Conservation (phyloP, 2,329 filamentous ascomycete genomes). For the Metarhizium anisopliae region DNA sequence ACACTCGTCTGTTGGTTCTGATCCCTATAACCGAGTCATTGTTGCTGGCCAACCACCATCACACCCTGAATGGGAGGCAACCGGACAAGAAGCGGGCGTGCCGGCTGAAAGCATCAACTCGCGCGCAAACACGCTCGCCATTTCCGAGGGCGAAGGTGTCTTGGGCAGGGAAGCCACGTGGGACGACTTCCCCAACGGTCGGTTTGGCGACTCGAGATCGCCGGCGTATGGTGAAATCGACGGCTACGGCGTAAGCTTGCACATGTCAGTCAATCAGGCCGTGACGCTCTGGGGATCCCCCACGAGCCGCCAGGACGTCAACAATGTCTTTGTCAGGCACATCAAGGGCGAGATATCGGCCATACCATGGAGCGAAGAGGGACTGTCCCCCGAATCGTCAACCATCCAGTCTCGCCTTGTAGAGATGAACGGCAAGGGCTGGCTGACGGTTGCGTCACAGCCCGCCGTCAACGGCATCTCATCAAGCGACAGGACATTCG, state of each 20-base stretch:
- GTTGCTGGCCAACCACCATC: constrained; percentile 55
- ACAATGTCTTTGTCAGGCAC: constrained; percentile 69
- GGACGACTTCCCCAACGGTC: constrained; percentile 96
- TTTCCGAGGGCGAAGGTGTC: constrained; percentile 85
- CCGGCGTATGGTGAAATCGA: constrained; percentile 95
- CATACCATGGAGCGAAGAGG: constrained; percentile 91
- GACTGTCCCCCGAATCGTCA: constrained; percentile 72
- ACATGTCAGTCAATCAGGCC: constrained; percentile 79
- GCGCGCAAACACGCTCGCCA: constrained; percentile 78
- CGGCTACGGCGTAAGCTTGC: constrained; percentile 93
- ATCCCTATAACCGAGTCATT: constrained; percentile 81
- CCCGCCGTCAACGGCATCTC: constrained; percentile 82
- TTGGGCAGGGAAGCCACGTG: constrained; percentile 92
- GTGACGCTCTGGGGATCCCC: constrained; percentile 80
- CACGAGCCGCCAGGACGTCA: constrained; percentile 61
- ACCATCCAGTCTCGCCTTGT: constrained; percentile 71
- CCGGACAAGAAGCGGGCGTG: constrained; percentile 68
- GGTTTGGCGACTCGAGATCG: constrained; percentile 88
- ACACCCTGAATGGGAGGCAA: constrained; percentile 59
- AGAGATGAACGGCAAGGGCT: constrained; percentile 68
- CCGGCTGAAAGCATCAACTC: constrained; percentile 65
- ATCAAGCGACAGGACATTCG: constrained; percentile 70
- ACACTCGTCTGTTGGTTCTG: constrained; percentile 71
- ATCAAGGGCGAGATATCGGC: constrained; percentile 70
- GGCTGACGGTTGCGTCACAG: constrained; percentile 96